Evolutionary conservation across 2,329 filamentous ascomycete species (phyloP).

Genomic region (Curvularia verruculosa): DNA sequence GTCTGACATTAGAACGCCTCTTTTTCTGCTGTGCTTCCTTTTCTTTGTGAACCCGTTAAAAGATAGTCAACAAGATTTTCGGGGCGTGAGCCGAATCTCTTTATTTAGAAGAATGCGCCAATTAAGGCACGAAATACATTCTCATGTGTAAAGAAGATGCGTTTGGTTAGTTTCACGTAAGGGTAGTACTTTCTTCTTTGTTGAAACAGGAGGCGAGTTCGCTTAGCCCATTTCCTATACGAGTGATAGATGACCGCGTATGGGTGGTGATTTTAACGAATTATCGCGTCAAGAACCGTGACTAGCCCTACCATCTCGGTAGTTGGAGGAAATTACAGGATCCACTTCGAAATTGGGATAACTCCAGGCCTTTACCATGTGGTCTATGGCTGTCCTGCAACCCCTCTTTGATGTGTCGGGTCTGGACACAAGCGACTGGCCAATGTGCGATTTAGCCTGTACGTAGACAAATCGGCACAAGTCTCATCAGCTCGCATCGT

Average conservation of each 20-base stretch:
- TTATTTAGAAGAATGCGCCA: not conserved
- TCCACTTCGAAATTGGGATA: not conserved
- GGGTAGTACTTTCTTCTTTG: not conserved
- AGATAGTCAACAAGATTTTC: not conserved
- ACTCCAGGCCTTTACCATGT: not conserved
- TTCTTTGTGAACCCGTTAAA: not conserved
- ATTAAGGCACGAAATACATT: not conserved
- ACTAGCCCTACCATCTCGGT: not conserved
- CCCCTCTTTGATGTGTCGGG: not conserved
- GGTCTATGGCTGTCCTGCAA: not conserved
- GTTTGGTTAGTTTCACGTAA: not conserved
- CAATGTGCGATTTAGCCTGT: not conserved
- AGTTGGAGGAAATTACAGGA: not conserved
- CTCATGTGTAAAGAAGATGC: not conserved
- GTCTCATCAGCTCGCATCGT: constrained; percentile 27
- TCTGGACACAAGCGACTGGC: not conserved
- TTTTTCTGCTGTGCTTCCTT: not conserved
- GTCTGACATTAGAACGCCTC: not conserved
- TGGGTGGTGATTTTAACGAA: not conserved
- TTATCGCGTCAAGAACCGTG: not conserved
- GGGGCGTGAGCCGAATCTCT: not conserved
- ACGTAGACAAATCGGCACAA: not conserved
- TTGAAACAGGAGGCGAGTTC: not conserved
- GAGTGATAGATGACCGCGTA: not conserved
- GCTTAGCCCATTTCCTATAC: not conserved